These are phyloP conservation scores for Mucor circinelloides DNA, from an alignment of 371 early-diverging fungal species.

Conservation along the genomic window DNA sequence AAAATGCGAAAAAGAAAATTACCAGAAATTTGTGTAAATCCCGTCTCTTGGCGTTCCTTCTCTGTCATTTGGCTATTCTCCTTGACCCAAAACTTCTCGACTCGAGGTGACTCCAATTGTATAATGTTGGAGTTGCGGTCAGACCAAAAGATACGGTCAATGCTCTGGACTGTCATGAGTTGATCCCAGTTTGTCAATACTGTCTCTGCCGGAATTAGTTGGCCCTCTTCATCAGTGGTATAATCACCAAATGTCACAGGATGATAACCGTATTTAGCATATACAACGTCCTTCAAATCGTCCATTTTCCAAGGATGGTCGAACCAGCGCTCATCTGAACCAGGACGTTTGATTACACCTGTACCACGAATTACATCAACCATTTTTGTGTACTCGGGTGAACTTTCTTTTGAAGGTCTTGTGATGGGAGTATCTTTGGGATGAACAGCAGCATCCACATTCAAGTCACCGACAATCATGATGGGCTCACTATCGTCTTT, in stretches of 20 bases:
- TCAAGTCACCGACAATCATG: slow-evolving; percentile 77
- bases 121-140: slow-evolving; percentile 7
- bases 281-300: slow-evolving; percentile 54
- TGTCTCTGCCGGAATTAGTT: slow-evolving; percentile 55
- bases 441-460: slow-evolving; percentile 70
- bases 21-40: slow-evolving; percentile 53
- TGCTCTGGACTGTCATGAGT: slow-evolving; percentile 58
- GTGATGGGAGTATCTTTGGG: slow-evolving; percentile 24
- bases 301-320: slow-evolving; percentile 28
- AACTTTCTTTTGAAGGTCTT: slow-evolving; percentile 39
- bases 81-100: slow-evolving; percentile 44
- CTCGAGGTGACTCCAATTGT: slow-evolving; percentile 4
- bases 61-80: slow-evolving; percentile 28
- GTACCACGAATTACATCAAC: slow-evolving; percentile 65
- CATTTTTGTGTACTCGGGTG: slow-evolving; percentile 67
- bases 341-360: slow-evolving; percentile 15
- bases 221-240: slow-evolving; percentile 38
- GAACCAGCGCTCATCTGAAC: slow-evolving; percentile 15
- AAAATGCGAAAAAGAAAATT: not conserved
- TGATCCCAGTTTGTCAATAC: slow-evolving; percentile 60
- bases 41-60: slow-evolving; percentile 17
- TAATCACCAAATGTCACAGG: slow-evolving; percentile 81
- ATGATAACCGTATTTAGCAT: slow-evolving; percentile 61
- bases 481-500: slow-evolving; percentile 47
- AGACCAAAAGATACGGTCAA: slow-evolving; percentile 71